Conservation (phyloP, 371 early-diverging fungal genomes). For the Mortierella sp. region DNA sequence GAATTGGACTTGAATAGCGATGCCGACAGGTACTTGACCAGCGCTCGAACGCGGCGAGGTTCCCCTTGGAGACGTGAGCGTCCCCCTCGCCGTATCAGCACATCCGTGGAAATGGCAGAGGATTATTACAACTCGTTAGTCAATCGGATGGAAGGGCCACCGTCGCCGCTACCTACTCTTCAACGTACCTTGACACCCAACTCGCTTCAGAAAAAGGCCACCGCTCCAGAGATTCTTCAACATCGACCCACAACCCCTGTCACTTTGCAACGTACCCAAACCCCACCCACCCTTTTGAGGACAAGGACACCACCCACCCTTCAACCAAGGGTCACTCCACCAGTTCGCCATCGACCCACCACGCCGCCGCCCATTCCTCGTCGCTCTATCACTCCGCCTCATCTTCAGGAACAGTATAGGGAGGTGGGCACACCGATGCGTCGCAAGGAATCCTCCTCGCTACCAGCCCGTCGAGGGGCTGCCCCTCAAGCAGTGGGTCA, state of each 20-base stretch:
- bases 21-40: conserved; percentile 9
- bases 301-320: background rate
- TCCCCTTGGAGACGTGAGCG: background rate
- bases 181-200: too few relatives aligned
- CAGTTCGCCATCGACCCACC: background rate
- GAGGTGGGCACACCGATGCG: too few relatives aligned
- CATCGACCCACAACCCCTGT: too few relatives aligned
- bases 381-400: background rate
- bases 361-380: background rate
- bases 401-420: background rate
- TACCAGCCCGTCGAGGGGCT: background rate
- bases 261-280: background rate
- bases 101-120: background rate
- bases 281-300: background rate
- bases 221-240: too few relatives aligned
- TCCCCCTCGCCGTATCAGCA: background rate
- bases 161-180: background rate
- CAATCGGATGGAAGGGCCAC: background rate
- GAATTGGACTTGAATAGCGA: conserved; percentile 9
- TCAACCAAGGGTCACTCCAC: background rate
- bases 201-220: too few relatives aligned
- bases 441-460: background rate
- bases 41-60: conserved; percentile 26
- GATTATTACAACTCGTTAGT: background rate
- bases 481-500: conserved; percentile 16